A percentile compares a stretch with the other conserved stretches of the same genome.
phyloP scores from a whole-genome alignment of 805 yeast genomes.

The Ogataea pini region DNA sequence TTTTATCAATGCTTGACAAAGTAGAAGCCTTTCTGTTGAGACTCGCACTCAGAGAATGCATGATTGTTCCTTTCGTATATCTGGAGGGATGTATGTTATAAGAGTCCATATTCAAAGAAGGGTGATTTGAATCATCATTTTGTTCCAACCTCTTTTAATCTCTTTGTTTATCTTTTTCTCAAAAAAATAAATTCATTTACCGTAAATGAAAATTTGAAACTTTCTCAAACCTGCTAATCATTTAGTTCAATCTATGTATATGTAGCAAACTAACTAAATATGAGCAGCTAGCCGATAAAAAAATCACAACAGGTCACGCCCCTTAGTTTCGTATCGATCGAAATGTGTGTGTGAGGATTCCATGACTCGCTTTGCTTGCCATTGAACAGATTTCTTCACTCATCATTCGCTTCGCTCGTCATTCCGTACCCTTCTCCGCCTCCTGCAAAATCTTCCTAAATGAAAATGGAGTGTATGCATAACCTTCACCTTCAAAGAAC shows the following conservation, averaged over 20 bases:
- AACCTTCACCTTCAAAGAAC: constrained; percentile 76
- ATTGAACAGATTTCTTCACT: no score
- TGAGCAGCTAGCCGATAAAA: no score
- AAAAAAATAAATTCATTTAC: background rate
- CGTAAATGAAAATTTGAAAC: no score
- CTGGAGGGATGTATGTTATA: background rate
- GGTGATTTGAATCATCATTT: background rate
- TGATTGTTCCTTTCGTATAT: background rate
- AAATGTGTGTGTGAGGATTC: no score
- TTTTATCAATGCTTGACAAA: constrained; percentile 22
- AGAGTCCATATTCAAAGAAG: background rate
- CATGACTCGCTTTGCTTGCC: no score
- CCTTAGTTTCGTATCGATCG: no score
- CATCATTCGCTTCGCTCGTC: background rate
- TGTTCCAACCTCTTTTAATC: background rate
- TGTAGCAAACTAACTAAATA: no score
- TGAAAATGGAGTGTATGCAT: constrained; percentile 63
- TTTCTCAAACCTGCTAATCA: no score
- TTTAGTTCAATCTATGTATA: no score
- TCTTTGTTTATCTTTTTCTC: background rate
- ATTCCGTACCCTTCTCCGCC: background rate
- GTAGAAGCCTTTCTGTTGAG: constrained; percentile 24
- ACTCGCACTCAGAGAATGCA: constrained; percentile 4
- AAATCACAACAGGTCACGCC: no score
- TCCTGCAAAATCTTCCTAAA: constrained; percentile 38